Evolutionary conservation across 2,329 filamentous ascomycete genomes (phyloP).

Genomic region (Pezicula carpinea): DNA sequence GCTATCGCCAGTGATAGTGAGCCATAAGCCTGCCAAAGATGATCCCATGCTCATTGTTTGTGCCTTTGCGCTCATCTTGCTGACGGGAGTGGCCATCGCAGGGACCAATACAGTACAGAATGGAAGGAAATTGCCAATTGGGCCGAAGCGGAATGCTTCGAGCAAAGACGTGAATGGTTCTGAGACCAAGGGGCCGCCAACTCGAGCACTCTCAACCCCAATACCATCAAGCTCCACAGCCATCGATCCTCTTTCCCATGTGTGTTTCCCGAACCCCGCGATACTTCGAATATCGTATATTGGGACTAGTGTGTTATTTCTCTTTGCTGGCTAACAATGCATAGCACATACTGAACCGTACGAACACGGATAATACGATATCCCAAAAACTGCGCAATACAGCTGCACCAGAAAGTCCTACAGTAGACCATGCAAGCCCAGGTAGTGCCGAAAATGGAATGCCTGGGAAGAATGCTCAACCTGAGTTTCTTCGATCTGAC

Average conservation of each 20-base stretch:
- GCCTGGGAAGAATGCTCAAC: constrained; percentile 32
- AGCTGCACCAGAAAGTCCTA: constrained; percentile 47
- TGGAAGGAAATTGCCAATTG: constrained; percentile 23
- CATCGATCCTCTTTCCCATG: constrained; percentile 65
- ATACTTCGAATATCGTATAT: neutral
- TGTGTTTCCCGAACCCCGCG: constrained; percentile 33
- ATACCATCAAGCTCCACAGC: constrained; percentile 29
- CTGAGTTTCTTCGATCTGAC: constrained; percentile 24
- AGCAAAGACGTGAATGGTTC: constrained; percentile 19
- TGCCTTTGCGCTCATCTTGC: constrained; percentile 15
- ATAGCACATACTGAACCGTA: constrained; percentile 59
- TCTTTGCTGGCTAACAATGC: constrained; percentile 14
- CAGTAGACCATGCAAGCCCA: constrained; percentile 29
- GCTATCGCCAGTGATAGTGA: neutral
- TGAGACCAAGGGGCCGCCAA: constrained; percentile 11
- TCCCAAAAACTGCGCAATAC: constrained; percentile 45
- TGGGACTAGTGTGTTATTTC: neutral
- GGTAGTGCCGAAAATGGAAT: constrained; percentile 14
- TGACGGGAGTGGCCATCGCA: constrained; percentile 15
- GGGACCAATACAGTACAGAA: constrained; percentile 19
- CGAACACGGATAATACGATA: constrained; percentile 57
- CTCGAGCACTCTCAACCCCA: constrained; percentile 4
- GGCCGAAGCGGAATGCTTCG: constrained; percentile 20
- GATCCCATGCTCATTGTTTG: constrained; percentile 14
- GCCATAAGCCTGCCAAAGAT: constrained; percentile 2